Base-by-base conservation (phyloP, 768 basidiomycete species). In the Polyporus arcularius region DNA sequence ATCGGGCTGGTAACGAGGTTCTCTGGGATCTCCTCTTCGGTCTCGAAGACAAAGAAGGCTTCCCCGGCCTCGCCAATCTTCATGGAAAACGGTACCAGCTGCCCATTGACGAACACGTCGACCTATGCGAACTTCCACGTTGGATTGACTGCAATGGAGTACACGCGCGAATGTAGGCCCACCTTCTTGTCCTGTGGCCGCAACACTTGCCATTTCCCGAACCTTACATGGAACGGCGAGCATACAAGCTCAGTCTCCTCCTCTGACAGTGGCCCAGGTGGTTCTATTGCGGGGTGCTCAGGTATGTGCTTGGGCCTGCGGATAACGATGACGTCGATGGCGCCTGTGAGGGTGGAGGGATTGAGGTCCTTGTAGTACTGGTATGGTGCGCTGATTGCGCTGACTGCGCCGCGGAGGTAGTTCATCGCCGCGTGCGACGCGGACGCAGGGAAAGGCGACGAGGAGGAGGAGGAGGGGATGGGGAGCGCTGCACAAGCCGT, bases 51-150 rank as follows among this genome's bases (percentile, higher is more conserved):
- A 70, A 98, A 98, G 81, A 98, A 99, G 0, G 96, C 97, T 76
- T 99, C 97, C 4, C 97, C 97, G 1, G 97, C 94, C 60, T 98
- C 97, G 42, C 95, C 96, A 62, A 98, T 94, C 80, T 99, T 98
- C 97, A 99, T 99, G 73, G 82, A 83, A 74, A 92, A 98, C 0
- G 96, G 96, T 57, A 95, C 89, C 46, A 83, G 81, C 66, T 86
- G 79, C 42, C 90, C 92, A 75, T 97, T 96, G 68, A 98, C 87
- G 53, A 85, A 84, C 38, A 98, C 85, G 63, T 88, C 92, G 64
- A 98, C 96, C 93, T 95, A 26, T 26, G 64, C 15, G 47, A 40
- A 31, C 42, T 32, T 18, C 43, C 12, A 12, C 12, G 14, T 48
- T 26, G 28, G 18, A 9, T 4, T 28, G 21, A 28, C 10, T 48